phyloP scores from a whole-genome alignment of 1,284 basidiomycete species.

The Pholiota adiposa region DNA sequence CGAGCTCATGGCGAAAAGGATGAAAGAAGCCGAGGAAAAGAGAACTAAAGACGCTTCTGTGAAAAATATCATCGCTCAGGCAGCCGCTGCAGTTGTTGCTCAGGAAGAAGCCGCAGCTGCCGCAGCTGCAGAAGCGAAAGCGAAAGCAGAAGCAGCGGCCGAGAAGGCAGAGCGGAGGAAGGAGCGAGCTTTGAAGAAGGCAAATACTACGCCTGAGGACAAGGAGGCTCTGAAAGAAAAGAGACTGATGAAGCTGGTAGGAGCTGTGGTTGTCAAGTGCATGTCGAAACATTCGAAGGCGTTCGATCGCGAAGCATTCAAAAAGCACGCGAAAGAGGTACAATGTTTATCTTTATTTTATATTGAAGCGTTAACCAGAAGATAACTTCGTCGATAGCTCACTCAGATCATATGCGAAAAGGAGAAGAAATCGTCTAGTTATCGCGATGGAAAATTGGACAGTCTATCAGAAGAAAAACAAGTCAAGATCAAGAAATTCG shows the following conservation, averaged over 20 bases:
- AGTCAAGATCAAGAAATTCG: conserved; percentile 91
- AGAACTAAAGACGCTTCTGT: conserved; percentile 19
- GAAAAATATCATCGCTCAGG: conserved; percentile 51
- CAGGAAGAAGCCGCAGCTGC: conserved; percentile 42
- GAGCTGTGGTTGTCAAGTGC: conserved; percentile 86
- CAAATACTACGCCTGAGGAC: conserved; percentile 51
- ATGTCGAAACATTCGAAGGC: conserved; percentile 89
- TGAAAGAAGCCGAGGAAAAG: not conserved
- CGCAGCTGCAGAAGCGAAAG: conserved; percentile 42
- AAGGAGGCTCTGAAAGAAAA: conserved; percentile 81
- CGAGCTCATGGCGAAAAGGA: no score
- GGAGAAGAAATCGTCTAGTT: conserved; percentile 90
- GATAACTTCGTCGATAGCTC: conserved; percentile 28
- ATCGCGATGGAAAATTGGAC: conserved; percentile 73
- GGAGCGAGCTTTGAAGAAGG: conserved; percentile 43
- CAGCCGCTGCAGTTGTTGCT: conserved; percentile 43
- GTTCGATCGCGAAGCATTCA: conserved; percentile 88
- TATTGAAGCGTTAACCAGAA: conserved; percentile 1
- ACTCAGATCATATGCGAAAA: conserved; percentile 84
- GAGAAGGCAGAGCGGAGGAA: conserved; percentile 39
- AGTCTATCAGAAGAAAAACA: conserved; percentile 85
- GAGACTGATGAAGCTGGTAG: conserved; percentile 81
- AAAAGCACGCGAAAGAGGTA: conserved; percentile 95
- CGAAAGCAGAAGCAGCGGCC: conserved; percentile 46
- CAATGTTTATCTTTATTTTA: conserved; percentile 22